Conservation (phyloP, 208 protist species). For the Cochliopodium minus region DNA sequence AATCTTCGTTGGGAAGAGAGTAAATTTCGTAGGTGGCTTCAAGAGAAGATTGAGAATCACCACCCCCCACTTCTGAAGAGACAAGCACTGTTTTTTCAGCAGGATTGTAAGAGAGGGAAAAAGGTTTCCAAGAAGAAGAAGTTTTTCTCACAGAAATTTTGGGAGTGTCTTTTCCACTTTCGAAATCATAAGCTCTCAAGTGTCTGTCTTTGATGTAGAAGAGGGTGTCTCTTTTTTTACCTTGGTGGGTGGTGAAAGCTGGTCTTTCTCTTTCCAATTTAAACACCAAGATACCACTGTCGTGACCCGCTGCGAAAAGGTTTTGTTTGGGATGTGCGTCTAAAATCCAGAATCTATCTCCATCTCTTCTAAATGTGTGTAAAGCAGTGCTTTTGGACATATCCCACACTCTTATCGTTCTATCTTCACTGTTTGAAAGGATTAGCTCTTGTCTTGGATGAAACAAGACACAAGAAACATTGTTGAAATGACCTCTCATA, state of each 20-base stretch:
- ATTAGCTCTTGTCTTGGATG: constrained; percentile 79
- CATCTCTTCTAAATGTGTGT: constrained; percentile 72
- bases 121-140: neutral
- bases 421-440: constrained; percentile 82
- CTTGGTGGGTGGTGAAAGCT: constrained; percentile 34
- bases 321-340: constrained; percentile 69
- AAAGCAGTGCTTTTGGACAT: constrained; percentile 41
- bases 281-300: constrained; percentile 87
- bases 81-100: neutral
- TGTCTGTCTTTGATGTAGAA: constrained; percentile 39
- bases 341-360: constrained; percentile 93
- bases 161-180: neutral
- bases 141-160: neutral
- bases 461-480: constrained; percentile 86
- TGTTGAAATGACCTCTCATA: constrained; percentile 85
- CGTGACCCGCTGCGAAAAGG: constrained; percentile 87
- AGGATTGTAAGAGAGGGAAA: neutral
- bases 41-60: no score
- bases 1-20: no score
- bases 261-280: constrained; percentile 88
- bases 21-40: no score
- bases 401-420: constrained; percentile 76
- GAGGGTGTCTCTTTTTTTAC: constrained; percentile 17
- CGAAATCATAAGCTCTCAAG: neutral
- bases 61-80: neutral